These are phyloP conservation scores for Colletotrichum shisoi DNA, from an alignment of 2,329 filamentous ascomycete species.

Conservation along the genomic window DNA sequence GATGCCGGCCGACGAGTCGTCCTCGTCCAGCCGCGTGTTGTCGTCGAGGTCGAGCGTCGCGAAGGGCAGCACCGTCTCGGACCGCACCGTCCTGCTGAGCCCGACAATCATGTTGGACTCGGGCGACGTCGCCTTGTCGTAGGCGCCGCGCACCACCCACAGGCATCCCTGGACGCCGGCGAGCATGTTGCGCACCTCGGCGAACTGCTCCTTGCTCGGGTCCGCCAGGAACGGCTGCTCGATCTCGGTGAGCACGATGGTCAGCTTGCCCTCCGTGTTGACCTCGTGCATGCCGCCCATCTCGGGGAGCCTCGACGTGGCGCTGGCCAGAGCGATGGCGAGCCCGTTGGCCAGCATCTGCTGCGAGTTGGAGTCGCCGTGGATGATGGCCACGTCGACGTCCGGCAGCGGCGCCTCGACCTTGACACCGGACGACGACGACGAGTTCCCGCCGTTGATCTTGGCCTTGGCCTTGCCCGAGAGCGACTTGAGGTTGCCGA, in stretches of 20 bases:
- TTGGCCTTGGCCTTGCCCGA: conserved; percentile 33
- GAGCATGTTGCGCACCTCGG: conserved; percentile 49
- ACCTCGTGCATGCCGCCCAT: conserved; percentile 42
- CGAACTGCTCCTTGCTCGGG: conserved; percentile 51
- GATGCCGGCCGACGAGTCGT: conserved; percentile 47
- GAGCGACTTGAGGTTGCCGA: conserved; percentile 35
- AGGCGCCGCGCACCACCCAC: conserved; percentile 54
- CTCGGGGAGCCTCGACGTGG: conserved; percentile 39
- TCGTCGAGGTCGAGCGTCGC: conserved; percentile 58
- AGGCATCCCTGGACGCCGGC: conserved; percentile 49
- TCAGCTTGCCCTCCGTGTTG: conserved; percentile 43
- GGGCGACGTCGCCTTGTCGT: conserved; percentile 48
- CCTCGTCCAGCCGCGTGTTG: conserved; percentile 44
- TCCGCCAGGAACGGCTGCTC: conserved; percentile 54
- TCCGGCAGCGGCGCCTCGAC: conserved; percentile 34
- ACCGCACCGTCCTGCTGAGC: conserved; percentile 56
- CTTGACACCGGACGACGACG: conserved; percentile 20
- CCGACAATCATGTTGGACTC: conserved; percentile 57
- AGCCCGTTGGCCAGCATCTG: conserved; percentile 37
- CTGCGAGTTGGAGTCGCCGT: conserved; percentile 39
- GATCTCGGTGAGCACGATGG: conserved; percentile 56
- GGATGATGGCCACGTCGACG: conserved; percentile 40
- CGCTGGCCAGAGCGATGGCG: conserved; percentile 34
- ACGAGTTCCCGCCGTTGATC: conserved; percentile 5
- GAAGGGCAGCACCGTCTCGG: conserved; percentile 55